phyloP scores from a whole-genome alignment of 139 green algal genomes.

The Microglena sp. region DNA sequence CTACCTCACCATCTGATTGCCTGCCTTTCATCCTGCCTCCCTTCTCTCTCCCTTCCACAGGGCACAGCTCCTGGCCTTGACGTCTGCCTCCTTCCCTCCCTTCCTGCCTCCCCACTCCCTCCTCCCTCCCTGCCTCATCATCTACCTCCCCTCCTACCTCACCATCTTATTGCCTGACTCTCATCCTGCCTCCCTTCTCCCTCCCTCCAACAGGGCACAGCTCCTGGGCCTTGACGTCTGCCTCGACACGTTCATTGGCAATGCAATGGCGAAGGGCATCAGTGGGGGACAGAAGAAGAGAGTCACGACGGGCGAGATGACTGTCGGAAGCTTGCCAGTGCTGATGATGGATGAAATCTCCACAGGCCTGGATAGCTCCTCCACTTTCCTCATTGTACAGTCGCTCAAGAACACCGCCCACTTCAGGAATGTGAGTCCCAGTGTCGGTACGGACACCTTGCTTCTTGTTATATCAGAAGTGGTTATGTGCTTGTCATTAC shows the following conservation, averaged over 20 bases:
- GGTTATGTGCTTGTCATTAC: neutral
- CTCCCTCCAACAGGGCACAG: too few relatives aligned
- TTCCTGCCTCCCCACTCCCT: neutral
- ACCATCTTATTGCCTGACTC: neutral
- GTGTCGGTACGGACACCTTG: neutral
- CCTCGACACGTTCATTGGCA: slow-evolving; percentile 56
- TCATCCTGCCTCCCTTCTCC: too few relatives aligned
- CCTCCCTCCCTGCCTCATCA: neutral
- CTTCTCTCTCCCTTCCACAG: too few relatives aligned
- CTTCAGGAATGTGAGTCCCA: neutral
- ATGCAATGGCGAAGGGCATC: slow-evolving; percentile 59
- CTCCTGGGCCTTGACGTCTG: slow-evolving; percentile 6
- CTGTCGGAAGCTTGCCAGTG: slow-evolving; percentile 32
- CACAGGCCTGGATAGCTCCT: slow-evolving; percentile 43
- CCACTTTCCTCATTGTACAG: slow-evolving; percentile 49
- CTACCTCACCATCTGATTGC: neutral
- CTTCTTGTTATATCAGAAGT: neutral
- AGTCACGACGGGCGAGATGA: slow-evolving; percentile 57
- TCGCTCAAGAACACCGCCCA: slow-evolving; percentile 24
- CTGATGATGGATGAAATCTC: slow-evolving; percentile 50
- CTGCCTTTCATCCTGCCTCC: too few relatives aligned
- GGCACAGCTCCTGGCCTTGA: slow-evolving; percentile 6
- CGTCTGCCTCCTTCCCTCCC: neutral
- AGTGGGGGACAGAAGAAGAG: slow-evolving; percentile 64
- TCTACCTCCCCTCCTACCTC: neutral